Evolutionary conservation across 192 early-diverging fungal species (phyloP).

Genomic region (Coemansia sp.): DNA sequence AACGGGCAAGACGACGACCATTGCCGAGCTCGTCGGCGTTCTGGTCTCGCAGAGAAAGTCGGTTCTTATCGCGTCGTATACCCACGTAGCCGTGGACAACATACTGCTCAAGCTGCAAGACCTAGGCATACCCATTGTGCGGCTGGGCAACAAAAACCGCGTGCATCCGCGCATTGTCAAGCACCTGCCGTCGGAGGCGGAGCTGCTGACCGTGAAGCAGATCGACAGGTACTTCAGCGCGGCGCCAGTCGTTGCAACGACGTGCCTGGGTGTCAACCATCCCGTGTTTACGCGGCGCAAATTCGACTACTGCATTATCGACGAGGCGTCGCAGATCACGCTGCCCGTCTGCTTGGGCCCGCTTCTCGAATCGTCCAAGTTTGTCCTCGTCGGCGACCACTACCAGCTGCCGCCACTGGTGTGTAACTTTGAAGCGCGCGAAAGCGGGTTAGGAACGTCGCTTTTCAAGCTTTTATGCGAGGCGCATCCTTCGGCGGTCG

Average conservation of each 20-base stretch:
- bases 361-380: constrained; percentile 70
- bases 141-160: constrained; percentile 69
- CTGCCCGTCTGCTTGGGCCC: constrained; percentile 89
- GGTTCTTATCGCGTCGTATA: constrained; percentile 85
- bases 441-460: constrained; percentile 55
- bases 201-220: constrained; percentile 58
- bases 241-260: constrained; percentile 76
- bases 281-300: constrained; percentile 65
- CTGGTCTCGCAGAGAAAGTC: constrained; percentile 68
- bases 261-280: constrained; percentile 82
- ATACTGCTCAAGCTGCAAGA: constrained; percentile 80
- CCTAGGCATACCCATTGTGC: constrained; percentile 60
- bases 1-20: constrained; percentile 93
- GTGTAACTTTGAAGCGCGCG: constrained; percentile 41
- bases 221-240: constrained; percentile 60
- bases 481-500: constrained; percentile 73
- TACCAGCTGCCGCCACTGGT: constrained; percentile 93
- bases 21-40: constrained; percentile 69
- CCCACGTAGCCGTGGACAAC: constrained; percentile 91
- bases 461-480: constrained; percentile 82
- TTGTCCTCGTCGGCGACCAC: constrained; percentile 94
- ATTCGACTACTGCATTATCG: constrained; percentile 96
- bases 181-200: constrained; percentile 32
- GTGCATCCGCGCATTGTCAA: constrained; percentile 55
- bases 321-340: constrained; percentile 94